Evolutionary conservation across 331 rosid genomes (phyloP), one percentile per base, ranked within the genome.

Genomic region (Arachis monticola): DNA sequence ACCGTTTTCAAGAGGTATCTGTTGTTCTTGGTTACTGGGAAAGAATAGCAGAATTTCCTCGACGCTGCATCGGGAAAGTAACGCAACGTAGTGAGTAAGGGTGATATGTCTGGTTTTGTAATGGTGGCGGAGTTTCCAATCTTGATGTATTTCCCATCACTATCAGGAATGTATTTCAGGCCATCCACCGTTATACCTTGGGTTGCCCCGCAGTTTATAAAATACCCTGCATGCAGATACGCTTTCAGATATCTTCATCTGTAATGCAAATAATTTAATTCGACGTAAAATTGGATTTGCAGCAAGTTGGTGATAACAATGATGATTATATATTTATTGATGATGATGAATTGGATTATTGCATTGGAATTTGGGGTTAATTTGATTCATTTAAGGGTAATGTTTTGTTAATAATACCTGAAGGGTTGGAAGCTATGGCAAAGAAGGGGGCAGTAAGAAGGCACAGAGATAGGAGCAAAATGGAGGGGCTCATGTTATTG

Each of bases 1-100:
- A 88, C 69, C 7, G 95, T 88, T 75, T 81, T 81, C 42, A 94
- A 85, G 0, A 91, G 79, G 78, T 91, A 94, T 52, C 88, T 88
- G 7, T 78, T 84, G 2, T 87, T 89, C 66, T 80, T 78, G 57
- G 64, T 45, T 9, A 81, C 93, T 0, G 97, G 93, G 9, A 94
- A 45, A 17, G 74, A 11, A 42, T 85, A 94, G 62, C 98, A 94
- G 64, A 78, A 86, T 79, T 94, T 94, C 10, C 77, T 84, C 0
- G 93, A 85, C 7, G 72, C 41, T 8, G 74, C 62, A 74, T 89
- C 83, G 0, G 97, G 90, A 67, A 94, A 94, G 78, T 85, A 87
- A 11, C 97, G 95, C 70, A 91, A 10, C 22, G 98, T 83, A 48
- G 92, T 2, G 0, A 94, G 81, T 59, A 72, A 76, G 3, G 98